Conservation (phyloP, 352 stramenopile species). For the Phytophthora sansomeana region DNA sequence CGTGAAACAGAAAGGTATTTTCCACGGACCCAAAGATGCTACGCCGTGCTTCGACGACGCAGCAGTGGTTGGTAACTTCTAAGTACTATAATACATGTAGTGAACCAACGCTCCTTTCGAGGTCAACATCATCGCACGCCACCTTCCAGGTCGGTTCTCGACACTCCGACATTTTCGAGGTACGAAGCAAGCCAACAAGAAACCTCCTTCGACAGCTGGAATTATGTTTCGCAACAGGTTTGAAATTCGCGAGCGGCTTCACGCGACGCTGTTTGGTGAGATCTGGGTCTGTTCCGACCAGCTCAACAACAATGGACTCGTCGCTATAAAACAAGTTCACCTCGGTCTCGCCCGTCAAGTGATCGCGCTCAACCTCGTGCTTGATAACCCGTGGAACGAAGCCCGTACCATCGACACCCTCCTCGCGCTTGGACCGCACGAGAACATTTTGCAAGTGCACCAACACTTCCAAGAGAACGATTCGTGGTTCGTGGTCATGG, state of each 20-base stretch:
- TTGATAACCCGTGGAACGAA: constrained; percentile 51
- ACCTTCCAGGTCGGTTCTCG: neutral
- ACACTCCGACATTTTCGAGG: neutral
- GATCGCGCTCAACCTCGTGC: constrained; percentile 15
- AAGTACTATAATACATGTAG: too few species aligned
- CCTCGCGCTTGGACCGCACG: constrained; percentile 12
- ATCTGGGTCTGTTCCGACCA: constrained; percentile 51
- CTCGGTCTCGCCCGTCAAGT: constrained; percentile 30
- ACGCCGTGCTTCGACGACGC: too few species aligned
- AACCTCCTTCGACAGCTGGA: neutral
- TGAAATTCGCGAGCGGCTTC: constrained; percentile 23
- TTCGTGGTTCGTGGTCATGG: constrained; percentile 48
- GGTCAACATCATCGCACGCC: neutral
- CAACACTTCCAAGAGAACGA: constrained; percentile 40
- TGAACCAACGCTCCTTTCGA: neutral
- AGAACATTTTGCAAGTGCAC: constrained; percentile 35
- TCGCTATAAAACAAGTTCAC: constrained; percentile 51
- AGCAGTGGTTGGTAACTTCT: too few species aligned
- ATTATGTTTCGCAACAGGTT: constrained; percentile 22
- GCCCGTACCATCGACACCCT: constrained; percentile 19
- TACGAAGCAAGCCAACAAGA: neutral
- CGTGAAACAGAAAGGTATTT: too few species aligned
- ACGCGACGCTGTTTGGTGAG: constrained; percentile 45
- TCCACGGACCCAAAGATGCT: too few species aligned
- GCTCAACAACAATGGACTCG: constrained; percentile 23